Evolutionary conservation across 192 early-diverging fungal genomes (phyloP), one percentile per base, ranked within the genome.

Genomic region (Gigaspora rosea): DNA sequence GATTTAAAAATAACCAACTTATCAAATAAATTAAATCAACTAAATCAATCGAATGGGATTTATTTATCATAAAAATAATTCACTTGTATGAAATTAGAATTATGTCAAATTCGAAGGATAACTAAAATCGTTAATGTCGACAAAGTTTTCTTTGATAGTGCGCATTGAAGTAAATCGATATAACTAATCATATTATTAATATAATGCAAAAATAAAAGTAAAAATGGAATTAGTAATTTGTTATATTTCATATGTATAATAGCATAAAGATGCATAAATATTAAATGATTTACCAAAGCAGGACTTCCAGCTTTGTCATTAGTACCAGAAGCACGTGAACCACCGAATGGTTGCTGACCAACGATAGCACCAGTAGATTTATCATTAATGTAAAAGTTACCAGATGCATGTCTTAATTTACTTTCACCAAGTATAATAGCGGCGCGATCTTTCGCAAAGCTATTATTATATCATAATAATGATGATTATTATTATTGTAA

Each of bases 361-460:
- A 97, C 96, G 47, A 97, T 93, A 47, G 96, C 97, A 59, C 97
- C 97, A 57, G 97, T 99, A 80, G 91, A 96, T 84, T 99, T 99
- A 88, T 99, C 97, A 82, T 99, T 99, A 81, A 99, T 91, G 84
- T 99, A 99, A 75, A 99, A 97, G 90, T 99, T 99, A 50, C 97
- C 97, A 7, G 95, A 93, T 49, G 93, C 89, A 84, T 99, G 86
- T 57, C 95, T 90, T 71, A 99, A 87, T 68, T 88, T 82, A 79
- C 93, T 91, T 76, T 88, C 87, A 35, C 90, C 93, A 20, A 84
- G 77, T 48, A 95, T 85, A 67, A 94, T 87, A 2, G 94, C 93
- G 64, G 88, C 80, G 59, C 97, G 91, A 78, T 96, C 94, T 81
- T 90, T 85, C 22, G 96, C 94, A 87, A 99, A 99, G 64, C 78